Evolutionary conservation across 352 stramenopile genomes (phyloP), one percentile per base, ranked within the genome.

Genomic region (Peronospora tabacina): DNA sequence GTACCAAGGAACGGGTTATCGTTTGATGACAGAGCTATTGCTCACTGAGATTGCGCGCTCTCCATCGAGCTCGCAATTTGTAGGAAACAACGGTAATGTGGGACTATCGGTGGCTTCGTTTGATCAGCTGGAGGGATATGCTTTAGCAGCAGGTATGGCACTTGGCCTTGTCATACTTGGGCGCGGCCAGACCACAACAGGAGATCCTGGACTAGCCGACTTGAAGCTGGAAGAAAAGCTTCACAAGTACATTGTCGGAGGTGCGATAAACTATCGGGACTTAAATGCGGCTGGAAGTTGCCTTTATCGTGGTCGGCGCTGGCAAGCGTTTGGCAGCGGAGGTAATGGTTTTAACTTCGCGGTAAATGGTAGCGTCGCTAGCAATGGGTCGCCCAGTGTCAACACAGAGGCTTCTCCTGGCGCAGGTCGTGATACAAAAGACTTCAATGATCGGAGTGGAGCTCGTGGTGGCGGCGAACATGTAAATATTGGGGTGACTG

Each of bases 1-100:
- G 33, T 99, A 98, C 65, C 81, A 97, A 72, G 88, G 82, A 12
- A 97, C 82, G 20, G 93, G 83, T 5, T 94, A 99, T 70, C 83
- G 95, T 8, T 75, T 98, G 33, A 98, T 98, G 91, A 97, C 95
- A 2, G 95, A 99, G 56, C 86, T 99, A 49, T 62, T 99, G 29
- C 69, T 99, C 9, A 90, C 87, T 19, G 96, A 99, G 58, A 98
- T 99, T 49, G 86, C 87, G 19, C 85, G 87, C 8, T 88, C 82
- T 15, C 79, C 82, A 10, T 85, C 77, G 3, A 90, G 80, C 3
- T 49, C 67, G 8, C 82, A 90, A 50, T 88, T 86, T 61, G 55
- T 77, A 30, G 70, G 57, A 15, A 73, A 28, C 29, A 74, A 63
- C 37, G 63, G 56, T 28, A 81, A 68, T 29, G 45, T 67, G 4